phyloP scores from a whole-genome alignment of 768 basidiomycete genomes.

The Lentinula edodes region DNA sequence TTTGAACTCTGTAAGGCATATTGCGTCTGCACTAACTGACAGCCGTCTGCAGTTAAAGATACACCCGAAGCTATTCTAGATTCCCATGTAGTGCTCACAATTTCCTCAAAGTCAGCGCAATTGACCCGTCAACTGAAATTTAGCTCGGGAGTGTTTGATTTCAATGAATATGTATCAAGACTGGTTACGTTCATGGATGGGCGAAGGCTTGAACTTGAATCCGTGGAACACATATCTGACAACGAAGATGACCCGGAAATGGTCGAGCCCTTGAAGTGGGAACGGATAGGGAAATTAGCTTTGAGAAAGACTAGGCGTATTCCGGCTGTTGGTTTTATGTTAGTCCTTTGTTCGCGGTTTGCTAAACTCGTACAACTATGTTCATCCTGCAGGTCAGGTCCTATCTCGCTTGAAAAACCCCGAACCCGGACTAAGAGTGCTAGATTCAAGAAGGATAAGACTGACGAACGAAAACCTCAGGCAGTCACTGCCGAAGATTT shows the following conservation, averaged over 20 bases:
- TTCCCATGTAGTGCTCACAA: slow-evolving; percentile 56
- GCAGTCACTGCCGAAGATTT: slow-evolving; percentile 83
- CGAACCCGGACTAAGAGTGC: slow-evolving; percentile 52
- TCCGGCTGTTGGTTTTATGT: slow-evolving; percentile 88
- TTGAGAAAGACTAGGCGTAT: slow-evolving; percentile 77
- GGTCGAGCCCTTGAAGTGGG: slow-evolving; percentile 63
- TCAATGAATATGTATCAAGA: slow-evolving; percentile 83
- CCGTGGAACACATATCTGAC: slow-evolving; percentile 43
- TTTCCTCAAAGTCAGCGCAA: slow-evolving; percentile 71
- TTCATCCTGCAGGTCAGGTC: slow-evolving; percentile 74
- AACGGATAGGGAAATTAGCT: slow-evolving; percentile 78
- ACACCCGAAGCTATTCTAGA: slow-evolving; percentile 90
- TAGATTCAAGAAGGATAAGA: slow-evolving; percentile 67
- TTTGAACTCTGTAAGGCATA: slow-evolving; percentile 15
- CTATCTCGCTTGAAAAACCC: slow-evolving; percentile 83
- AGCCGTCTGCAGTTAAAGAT: slow-evolving; percentile 51
- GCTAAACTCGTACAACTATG: slow-evolving; percentile 8
- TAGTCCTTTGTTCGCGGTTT: slow-evolving; percentile 15
- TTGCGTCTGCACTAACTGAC: not conserved
- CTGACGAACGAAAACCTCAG: slow-evolving; percentile 64
- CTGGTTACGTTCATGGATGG: slow-evolving; percentile 76
- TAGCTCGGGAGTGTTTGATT: slow-evolving; percentile 81
- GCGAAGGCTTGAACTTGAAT: slow-evolving; percentile 39
- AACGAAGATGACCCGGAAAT: slow-evolving; percentile 28
- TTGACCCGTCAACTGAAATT: slow-evolving; percentile 89